Evolutionary conservation across 768 basidiomycete genomes (phyloP).

Genomic region (Russula ochroleuca): DNA sequence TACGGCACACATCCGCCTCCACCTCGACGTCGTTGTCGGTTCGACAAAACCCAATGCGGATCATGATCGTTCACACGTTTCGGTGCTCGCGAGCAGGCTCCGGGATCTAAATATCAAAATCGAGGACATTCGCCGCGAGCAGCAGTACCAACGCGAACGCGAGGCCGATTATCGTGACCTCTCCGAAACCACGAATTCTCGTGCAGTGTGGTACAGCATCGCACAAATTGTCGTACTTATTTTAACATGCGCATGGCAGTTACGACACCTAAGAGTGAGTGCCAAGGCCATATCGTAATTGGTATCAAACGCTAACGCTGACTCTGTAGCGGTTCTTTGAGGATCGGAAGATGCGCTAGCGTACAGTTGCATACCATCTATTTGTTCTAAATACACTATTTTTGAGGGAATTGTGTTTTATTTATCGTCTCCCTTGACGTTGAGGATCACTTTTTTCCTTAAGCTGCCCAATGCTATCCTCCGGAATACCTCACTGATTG

Average conservation of each 20-base stretch:
- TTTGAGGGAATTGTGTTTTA: constrained; percentile 11
- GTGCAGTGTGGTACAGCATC: constrained; percentile 92
- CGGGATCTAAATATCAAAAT: constrained; percentile 92
- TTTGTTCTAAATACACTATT: constrained; percentile 17
- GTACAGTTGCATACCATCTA: constrained; percentile 24
- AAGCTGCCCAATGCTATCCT: constrained; percentile 37
- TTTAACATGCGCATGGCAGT: constrained; percentile 87
- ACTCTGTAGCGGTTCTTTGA: constrained; percentile 71
- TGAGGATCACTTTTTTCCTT: constrained; percentile 50
- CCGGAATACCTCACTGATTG: constrained; percentile 36
- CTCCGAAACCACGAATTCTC: constrained; percentile 85
- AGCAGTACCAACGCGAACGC: constrained; percentile 95
- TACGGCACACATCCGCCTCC: constrained; percentile 84
- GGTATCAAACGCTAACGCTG: neutral
- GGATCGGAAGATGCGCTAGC: constrained; percentile 71
- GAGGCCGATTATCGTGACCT: constrained; percentile 86
- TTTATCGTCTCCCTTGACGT: constrained; percentile 34
- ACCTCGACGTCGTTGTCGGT: constrained; percentile 93
- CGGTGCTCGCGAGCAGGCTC: constrained; percentile 74
- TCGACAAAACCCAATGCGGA: constrained; percentile 81
- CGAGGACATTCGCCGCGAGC: constrained; percentile 89
- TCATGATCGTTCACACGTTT: constrained; percentile 80
- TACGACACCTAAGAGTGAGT: constrained; percentile 83
- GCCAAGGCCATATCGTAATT: neutral
- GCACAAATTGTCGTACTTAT: constrained; percentile 82